Evolutionary conservation across 129 eudicot species (phyloP).

Genomic region (Escallonia herrerae): DNA sequence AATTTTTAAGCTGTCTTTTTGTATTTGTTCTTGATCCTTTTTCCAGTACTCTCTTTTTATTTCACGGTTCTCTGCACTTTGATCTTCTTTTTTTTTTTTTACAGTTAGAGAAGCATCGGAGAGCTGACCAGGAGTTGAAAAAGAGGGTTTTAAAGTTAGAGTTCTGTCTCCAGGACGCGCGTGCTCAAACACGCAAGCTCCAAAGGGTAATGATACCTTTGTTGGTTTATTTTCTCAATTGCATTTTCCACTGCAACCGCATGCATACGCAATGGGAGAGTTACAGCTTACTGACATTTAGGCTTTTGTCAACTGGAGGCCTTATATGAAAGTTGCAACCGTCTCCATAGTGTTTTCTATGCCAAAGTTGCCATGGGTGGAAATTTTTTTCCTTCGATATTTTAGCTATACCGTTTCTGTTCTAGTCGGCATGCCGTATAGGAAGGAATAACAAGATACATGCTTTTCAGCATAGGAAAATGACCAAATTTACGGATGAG

Average conservation of each 20-base stretch:
- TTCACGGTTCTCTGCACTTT: background rate
- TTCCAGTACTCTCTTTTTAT: background rate
- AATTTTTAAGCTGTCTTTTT: background rate
- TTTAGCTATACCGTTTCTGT: no score
- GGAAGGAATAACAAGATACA: no score
- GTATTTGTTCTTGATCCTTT: background rate
- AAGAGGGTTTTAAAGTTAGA: constrained; percentile 85
- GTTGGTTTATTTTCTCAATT: background rate
- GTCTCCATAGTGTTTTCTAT: no score
- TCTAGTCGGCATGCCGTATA: no score
- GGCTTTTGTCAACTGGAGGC: no score
- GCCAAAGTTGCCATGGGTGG: no score
- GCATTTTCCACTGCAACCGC: background rate
- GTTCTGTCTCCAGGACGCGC: constrained; percentile 97
- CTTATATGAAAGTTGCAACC: no score
- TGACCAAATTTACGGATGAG: no score
- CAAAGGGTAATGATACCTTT: constrained; percentile 58
- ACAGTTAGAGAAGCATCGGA: constrained; percentile 92
- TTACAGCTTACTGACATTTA: no score
- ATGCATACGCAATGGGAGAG: background rate
- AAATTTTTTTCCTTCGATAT: no score
- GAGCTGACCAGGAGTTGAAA: constrained; percentile 87
- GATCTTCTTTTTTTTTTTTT: background rate
- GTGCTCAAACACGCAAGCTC: constrained; percentile 93
- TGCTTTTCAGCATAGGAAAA: no score